A percentile compares a stretch with the other conserved stretches of the same genome.
These are phyloP conservation scores for Adansonia gregorii DNA, from an alignment of 441 rosid genomes.

Conservation along the genomic window DNA sequence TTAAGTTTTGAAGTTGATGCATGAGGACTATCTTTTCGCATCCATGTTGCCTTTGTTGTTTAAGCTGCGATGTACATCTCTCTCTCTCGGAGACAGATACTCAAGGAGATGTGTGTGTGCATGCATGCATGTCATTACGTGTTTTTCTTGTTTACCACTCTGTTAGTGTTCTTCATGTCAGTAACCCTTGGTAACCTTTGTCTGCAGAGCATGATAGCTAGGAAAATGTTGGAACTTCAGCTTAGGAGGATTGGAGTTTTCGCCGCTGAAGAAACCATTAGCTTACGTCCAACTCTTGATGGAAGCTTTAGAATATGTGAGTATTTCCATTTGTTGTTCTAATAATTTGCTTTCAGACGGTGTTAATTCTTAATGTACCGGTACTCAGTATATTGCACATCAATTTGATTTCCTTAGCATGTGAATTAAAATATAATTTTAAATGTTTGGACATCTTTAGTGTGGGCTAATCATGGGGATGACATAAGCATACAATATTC, in stretches of 20 bases:
- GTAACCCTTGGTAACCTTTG: conserved; percentile 23
- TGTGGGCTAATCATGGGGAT: conserved; percentile 99
- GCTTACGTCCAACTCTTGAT: conserved; percentile 75
- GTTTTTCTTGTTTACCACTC: conserved; percentile 5
- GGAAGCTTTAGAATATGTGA: conserved; percentile 81
- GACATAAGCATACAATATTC: conserved; percentile 96
- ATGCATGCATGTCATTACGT: not conserved
- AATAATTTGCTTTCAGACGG: conserved; percentile 27
- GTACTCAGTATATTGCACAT: not conserved
- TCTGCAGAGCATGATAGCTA: conserved; percentile 91
- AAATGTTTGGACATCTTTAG: conserved; percentile 41
- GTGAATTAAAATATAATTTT: conserved; percentile 20
- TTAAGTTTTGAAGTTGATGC: conserved; percentile 8
- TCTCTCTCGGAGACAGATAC: not conserved
- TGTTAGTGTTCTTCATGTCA: conserved; percentile 25
- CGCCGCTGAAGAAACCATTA: conserved; percentile 89
- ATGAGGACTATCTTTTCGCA: not conserved
- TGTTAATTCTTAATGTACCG: conserved; percentile 13
- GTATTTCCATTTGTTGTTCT: conserved; percentile 34
- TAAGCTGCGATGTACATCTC: not conserved
- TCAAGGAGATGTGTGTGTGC: not conserved
- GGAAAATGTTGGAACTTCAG: conserved; percentile 84
- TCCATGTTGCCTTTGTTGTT: not conserved
- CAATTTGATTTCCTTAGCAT: conserved; percentile 14
- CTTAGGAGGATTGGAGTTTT: conserved; percentile 89